These are phyloP conservation scores for Aurifilum marmelostoma DNA, from an alignment of 2,329 filamentous ascomycete species.

Conservation along the genomic window DNA sequence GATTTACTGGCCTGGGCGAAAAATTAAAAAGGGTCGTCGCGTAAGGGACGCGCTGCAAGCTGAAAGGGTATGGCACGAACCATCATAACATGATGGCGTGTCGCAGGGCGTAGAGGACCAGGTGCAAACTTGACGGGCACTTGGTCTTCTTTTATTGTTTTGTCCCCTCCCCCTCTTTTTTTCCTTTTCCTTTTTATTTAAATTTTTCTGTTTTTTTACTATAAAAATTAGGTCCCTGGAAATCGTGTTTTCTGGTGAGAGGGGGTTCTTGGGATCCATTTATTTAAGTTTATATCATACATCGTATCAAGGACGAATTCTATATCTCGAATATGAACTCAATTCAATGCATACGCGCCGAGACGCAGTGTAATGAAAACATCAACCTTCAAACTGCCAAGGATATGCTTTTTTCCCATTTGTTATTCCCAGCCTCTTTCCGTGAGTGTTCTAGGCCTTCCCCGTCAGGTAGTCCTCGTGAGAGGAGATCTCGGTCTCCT, in stretches of 20 bases:
- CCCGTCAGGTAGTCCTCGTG: constrained; percentile 25
- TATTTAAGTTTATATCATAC: background rate
- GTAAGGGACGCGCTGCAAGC: constrained; percentile 2
- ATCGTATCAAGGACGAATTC: background rate
- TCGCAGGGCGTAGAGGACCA: constrained; percentile 1
- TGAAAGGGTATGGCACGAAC: background rate
- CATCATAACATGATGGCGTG: background rate
- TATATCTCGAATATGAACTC: background rate
- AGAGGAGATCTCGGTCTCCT: constrained; percentile 40
- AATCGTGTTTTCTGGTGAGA: too few relatives aligned
- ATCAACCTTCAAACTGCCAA: background rate
- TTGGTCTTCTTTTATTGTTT: background rate
- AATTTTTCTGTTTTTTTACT: too few relatives aligned
- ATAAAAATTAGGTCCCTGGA: too few relatives aligned
- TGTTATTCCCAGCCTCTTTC: background rate
- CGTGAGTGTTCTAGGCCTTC: constrained; percentile 10
- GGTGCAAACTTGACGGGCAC: constrained; percentile 3
- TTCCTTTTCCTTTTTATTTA: background rate
- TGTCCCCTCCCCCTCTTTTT: too few relatives aligned
- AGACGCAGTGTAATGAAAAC: background rate
- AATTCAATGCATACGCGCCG: background rate
- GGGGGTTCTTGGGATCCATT: too few relatives aligned
- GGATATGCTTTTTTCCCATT: background rate
- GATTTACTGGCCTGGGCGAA: background rate
- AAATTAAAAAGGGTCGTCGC: background rate